Evolutionary conservation across 2,329 filamentous ascomycete genomes (phyloP), one percentile per base, ranked within the genome.

Genomic region (Plenodomus biglobosus): DNA sequence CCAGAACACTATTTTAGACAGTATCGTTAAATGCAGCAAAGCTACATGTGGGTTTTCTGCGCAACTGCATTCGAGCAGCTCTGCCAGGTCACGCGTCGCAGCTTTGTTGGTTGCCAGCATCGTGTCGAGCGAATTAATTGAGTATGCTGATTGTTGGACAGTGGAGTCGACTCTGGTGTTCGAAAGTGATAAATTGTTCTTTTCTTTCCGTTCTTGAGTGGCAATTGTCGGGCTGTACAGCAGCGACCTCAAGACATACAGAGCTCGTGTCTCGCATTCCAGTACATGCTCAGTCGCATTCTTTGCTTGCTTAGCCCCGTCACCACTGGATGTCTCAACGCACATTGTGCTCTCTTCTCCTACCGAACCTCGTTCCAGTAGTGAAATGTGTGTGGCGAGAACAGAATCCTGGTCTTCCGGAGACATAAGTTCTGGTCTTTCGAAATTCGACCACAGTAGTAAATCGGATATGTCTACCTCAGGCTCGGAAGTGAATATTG

Each of bases 1-100:
- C 37, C 37, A 39, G 19, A 39, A 39, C 16, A 39, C 37, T 16
- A 39, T 39, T 39, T 39, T 39, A 39, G 37, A 20, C 37, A 39
- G 37, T 39, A 21, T 39, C 37, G 37, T 39, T 22, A 39, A 20
- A 21, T 39, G 37, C 37, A 39, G 19, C 37, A 39, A 22, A 20
- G 37, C 37, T n/a, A 39, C 37, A 22, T 39, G 37, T 39, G 4
- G 37, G 37, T 39, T 39, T 39, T 39, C 37, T 39, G 16, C 15
- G 37, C 37, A 39, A 10, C 37, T n/a, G 37, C 37, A 39, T 39
- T 22, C 37, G 17, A 39, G 37, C 37, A 39, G 37, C 37, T 39
- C 37, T 39, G 37, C 37, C 37, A 39, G 18, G 19, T 39, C 37
- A 39, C n/a, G 7, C 19, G 21, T 20, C 37, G 37, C 37, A 22